A percentile compares a stretch with the other conserved stretches of the same genome.
phyloP scores from a whole-genome alignment of 2,329 filamentous ascomycete species.

The Gnomoniopsis smithogilvyi region DNA sequence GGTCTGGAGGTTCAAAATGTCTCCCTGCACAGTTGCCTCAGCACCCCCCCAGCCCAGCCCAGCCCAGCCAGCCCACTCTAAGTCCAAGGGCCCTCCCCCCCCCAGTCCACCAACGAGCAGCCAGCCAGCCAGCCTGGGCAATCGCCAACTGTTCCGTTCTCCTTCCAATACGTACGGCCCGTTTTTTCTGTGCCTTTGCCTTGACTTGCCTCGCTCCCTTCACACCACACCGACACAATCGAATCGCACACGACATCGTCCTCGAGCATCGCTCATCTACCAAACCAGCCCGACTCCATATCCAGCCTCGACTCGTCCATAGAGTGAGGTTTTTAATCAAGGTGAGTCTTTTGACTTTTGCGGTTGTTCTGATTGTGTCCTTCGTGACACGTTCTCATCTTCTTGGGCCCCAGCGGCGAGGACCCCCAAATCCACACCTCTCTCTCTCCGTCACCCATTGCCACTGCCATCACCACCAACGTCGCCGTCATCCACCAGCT shows the following conservation, averaged over 20 bases:
- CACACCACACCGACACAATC: slow-evolving; percentile 16
- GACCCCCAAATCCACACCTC: not conserved
- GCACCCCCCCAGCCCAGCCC: too few species aligned
- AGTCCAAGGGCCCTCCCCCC: too few species aligned
- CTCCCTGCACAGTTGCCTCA: too few species aligned
- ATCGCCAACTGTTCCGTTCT: slow-evolving; percentile 16
- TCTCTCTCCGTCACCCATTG: not conserved
- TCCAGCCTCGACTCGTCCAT: slow-evolving; percentile 10
- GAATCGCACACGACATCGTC: slow-evolving; percentile 12
- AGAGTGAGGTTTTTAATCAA: slow-evolving; percentile 15
- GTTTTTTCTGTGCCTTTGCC: slow-evolving; percentile 17
- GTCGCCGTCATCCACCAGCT: not conserved
- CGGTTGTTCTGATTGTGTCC: not conserved
- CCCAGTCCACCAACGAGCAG: not conserved
- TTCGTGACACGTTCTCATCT: slow-evolving; percentile 8
- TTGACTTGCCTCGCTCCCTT: slow-evolving; percentile 17
- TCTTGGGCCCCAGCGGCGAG: not conserved
- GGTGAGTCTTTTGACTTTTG: slow-evolving; percentile 12
- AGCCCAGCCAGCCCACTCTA: not conserved
- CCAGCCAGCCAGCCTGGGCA: not conserved
- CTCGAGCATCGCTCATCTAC: slow-evolving; percentile 14
- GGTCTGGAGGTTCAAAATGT: too few species aligned
- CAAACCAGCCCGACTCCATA: not conserved
- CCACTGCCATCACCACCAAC: slow-evolving; percentile 3
- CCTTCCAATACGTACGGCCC: slow-evolving; percentile 13